Percentiles rank a stretch among this genome's conserved stretches.
phyloP scores from a whole-genome alignment of 2,329 filamentous ascomycete genomes.

The Ophiostoma sp. region DNA sequence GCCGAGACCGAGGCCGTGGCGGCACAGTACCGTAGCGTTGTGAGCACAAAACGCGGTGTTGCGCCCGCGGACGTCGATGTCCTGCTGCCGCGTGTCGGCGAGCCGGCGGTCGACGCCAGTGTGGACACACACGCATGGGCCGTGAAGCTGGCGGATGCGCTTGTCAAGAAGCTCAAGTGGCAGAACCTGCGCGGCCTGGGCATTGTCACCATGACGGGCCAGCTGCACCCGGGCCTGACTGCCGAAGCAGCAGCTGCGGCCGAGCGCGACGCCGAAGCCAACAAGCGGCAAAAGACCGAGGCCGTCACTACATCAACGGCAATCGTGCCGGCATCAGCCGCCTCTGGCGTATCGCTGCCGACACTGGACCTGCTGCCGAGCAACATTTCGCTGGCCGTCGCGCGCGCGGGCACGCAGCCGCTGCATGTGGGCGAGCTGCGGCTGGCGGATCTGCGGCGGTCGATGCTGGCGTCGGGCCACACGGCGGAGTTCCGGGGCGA shows the following conservation, averaged over 20 bases:
- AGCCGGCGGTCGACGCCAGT: constrained; percentile 69
- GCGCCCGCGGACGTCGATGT: constrained; percentile 58
- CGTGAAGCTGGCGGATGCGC: constrained; percentile 77
- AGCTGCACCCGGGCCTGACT: constrained; percentile 41
- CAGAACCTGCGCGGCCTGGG: constrained; percentile 86
- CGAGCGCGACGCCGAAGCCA: constrained; percentile 39
- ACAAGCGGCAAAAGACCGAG: constrained; percentile 48
- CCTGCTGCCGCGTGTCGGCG: constrained; percentile 72
- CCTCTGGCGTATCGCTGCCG: constrained; percentile 36
- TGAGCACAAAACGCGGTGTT: constrained; percentile 44
- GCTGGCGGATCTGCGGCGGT: constrained; percentile 77
- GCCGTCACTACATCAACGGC: background rate
- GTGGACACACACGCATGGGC: constrained; percentile 98
- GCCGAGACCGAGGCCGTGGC: constrained; percentile 76
- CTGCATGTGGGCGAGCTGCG: constrained; percentile 92
- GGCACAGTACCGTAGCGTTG: constrained; percentile 68
- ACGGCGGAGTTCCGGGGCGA: constrained; percentile 90
- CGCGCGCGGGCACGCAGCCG: constrained; percentile 72
- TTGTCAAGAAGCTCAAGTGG: constrained; percentile 87
- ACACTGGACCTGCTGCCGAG: constrained; percentile 52
- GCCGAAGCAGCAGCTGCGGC: constrained; percentile 30
- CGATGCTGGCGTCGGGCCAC: constrained; percentile 78
- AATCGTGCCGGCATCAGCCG: constrained; percentile 22
- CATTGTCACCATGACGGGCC: constrained; percentile 87
- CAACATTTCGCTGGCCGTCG: constrained; percentile 40